Evolutionary conservation across 75 land plant genomes (phyloP).

Genomic region (Cupressus sempervirens): DNA sequence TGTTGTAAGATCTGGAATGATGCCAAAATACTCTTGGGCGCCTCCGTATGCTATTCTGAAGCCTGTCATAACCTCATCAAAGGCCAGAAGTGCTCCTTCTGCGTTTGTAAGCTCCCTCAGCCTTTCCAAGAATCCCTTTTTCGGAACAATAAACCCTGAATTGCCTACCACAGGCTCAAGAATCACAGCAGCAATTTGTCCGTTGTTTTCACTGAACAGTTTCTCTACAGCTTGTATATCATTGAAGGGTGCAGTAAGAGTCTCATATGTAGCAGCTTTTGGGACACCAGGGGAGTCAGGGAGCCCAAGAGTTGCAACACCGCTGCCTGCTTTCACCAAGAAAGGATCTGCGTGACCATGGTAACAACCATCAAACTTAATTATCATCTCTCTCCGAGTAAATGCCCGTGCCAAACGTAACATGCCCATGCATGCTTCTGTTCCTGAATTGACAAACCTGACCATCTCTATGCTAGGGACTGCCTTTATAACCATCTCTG

Average conservation of each 20-base stretch:
- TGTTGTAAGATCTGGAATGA: constrained; percentile 92
- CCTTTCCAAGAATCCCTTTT: constrained; percentile 55
- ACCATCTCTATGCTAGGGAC: constrained; percentile 99
- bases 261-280: constrained; percentile 59
- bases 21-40: constrained; percentile 91
- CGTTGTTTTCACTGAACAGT: constrained; percentile 58
- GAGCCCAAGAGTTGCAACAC: constrained; percentile 95
- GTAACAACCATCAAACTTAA: constrained; percentile 98
- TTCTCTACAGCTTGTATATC: constrained; percentile 63
- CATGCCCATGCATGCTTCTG: constrained; percentile 97
- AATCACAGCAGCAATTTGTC: constrained; percentile 86
- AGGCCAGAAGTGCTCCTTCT: constrained; percentile 66
- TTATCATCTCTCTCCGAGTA: constrained; percentile 64
- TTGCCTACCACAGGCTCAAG: constrained; percentile 99
- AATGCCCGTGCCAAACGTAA: constrained; percentile 91
- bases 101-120: constrained; percentile 55
- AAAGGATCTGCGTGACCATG: constrained; percentile 99
- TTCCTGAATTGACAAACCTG: constrained; percentile 94
- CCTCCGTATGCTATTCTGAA: constrained; percentile 94
- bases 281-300: constrained; percentile 97
- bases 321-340: constrained; percentile 97
- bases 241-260: constrained; percentile 80
- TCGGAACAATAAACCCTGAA: constrained; percentile 79
- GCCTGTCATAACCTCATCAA: constrained; percentile 98
- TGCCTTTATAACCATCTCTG: constrained; percentile 87